These are phyloP conservation scores for Notholithocarpus densiflorus DNA, from an alignment of 306 rosid genomes.

Conservation along the genomic window DNA sequence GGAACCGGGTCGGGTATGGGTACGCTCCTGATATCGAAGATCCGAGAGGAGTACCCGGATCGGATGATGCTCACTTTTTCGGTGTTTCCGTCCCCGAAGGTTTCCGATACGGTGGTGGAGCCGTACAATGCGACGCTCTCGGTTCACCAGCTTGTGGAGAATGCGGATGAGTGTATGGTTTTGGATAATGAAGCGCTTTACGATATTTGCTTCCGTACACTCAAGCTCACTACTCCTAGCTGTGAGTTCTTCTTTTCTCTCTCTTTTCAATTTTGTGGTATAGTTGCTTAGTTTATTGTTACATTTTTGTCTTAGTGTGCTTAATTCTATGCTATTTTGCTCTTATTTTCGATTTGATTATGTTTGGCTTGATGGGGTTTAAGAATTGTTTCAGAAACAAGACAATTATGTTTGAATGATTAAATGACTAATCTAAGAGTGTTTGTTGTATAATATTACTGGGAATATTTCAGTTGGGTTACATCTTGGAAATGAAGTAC, in stretches of 20 bases:
- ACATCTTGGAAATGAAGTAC: neutral
- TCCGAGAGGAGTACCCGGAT: slow-evolving; percentile 58
- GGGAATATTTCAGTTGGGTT: neutral
- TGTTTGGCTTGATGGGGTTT: too few species aligned
- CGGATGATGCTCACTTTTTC: slow-evolving; percentile 65
- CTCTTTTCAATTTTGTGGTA: too few species aligned
- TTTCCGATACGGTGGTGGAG: slow-evolving; percentile 60
- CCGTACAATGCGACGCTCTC: slow-evolving; percentile 65
- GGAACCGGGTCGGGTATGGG: slow-evolving; percentile 74
- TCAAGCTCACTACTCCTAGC: slow-evolving; percentile 64
- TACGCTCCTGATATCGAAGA: slow-evolving; percentile 57
- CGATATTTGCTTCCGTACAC: slow-evolving; percentile 57
- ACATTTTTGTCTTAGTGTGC: too few species aligned
- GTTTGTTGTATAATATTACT: neutral
- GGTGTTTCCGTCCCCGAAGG: slow-evolving; percentile 60
- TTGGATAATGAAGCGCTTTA: slow-evolving; percentile 63
- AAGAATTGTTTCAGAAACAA: too few species aligned
- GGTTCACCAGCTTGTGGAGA: slow-evolving; percentile 64
- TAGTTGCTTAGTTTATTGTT: too few species aligned
- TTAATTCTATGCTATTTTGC: too few species aligned
- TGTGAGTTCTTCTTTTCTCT: slow-evolving; percentile 30
- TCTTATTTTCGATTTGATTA: too few species aligned
- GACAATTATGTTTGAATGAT: too few species aligned
- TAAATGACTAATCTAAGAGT: neutral
- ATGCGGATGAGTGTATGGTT: slow-evolving; percentile 65